Evolutionary conservation across 31 red algal species (phyloP), one percentile per base, ranked within the genome.

Genomic region (Porphyra umbilicalis): DNA sequence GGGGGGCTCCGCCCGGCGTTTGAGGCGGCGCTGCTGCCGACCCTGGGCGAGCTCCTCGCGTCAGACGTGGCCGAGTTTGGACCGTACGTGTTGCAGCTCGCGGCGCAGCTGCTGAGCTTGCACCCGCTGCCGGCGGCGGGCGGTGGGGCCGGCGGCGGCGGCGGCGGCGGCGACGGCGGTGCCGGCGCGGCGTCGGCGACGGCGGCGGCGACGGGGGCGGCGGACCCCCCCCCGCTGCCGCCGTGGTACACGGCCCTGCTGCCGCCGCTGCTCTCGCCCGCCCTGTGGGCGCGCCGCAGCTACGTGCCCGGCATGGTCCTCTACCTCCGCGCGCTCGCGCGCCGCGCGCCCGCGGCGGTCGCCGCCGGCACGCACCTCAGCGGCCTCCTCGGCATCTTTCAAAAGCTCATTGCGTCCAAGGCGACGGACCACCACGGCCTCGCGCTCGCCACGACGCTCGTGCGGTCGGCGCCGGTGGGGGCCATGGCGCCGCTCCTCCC

Each of bases 11-110:
- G 80, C 40, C 39, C 39, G 46, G 68, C 44, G 10, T 94, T 97
- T 77, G 94, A 99, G 85, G 76, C 87, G 39, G 79, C 79, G 30
- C 74, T 99, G 35, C 89, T 99, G 42, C 40, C 85, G 35, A 83
- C 90, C 32, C 83, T 99, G 39, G 81, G 87, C 67, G 89, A 83
- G 42, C 90, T 99, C 79, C 83, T 99, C 2, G 36, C 87, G 75
- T 36, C 80, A 29, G 98, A 99, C 75, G 91, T 99, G 38, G 84
- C 87, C 39, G 98, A 99, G 85, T 97, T 99, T 88, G 88, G 81
- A 13, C 98, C 98, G 35, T 99, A 99, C 85, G 92, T 97, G 10
- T 94, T 99, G 85, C 98, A 99, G 83, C 86, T 96, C 25, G 31
- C 97, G 57, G 90, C 86, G 35, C 94, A 99, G 76, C 75, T 99